Percentiles rank a stretch among this genome's conserved stretches.
Conservation (phyloP, 208 protist genomes). For the Trypanosoma scelopori region DNA sequence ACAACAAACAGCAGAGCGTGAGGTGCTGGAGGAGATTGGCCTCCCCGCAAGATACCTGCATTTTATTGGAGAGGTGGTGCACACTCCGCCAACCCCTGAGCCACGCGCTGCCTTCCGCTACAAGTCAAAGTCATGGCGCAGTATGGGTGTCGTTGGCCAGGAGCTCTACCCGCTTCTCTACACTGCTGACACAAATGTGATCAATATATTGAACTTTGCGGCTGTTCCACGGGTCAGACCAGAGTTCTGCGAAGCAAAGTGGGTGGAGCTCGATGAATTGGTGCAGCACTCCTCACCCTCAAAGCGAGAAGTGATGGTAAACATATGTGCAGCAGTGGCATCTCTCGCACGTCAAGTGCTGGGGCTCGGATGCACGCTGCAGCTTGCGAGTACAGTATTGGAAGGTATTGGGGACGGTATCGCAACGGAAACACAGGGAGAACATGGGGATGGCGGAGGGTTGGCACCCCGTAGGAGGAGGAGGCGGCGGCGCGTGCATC, state of each 20-base stretch:
- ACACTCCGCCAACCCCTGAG: slow-evolving; percentile 3
- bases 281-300: slow-evolving; percentile 25
- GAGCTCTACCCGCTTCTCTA: slow-evolving; percentile 57
- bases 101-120: slow-evolving; percentile 42
- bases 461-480: no score
- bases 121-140: slow-evolving; percentile 42
- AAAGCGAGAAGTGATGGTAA: slow-evolving; percentile 33
- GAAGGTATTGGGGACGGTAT: no score
- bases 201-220: slow-evolving; percentile 12
- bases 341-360: not conserved
- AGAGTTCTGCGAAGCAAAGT: slow-evolving; percentile 34
- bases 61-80: slow-evolving; percentile 34
- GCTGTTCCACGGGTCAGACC: slow-evolving; percentile 4
- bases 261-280: slow-evolving; percentile 34
- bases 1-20: slow-evolving; percentile 34
- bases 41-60: slow-evolving; percentile 19
- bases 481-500: no score
- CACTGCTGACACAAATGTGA: slow-evolving; percentile 14
- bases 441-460: not conserved
- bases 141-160: slow-evolving; percentile 36
- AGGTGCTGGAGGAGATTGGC: slow-evolving; percentile 51
- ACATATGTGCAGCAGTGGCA: slow-evolving; percentile 35
- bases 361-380: no score
- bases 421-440: not conserved
- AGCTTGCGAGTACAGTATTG: not conserved